Conservation (phyloP, 495 filamentous ascomycete species). For the Gamarada debralockiae region DNA sequence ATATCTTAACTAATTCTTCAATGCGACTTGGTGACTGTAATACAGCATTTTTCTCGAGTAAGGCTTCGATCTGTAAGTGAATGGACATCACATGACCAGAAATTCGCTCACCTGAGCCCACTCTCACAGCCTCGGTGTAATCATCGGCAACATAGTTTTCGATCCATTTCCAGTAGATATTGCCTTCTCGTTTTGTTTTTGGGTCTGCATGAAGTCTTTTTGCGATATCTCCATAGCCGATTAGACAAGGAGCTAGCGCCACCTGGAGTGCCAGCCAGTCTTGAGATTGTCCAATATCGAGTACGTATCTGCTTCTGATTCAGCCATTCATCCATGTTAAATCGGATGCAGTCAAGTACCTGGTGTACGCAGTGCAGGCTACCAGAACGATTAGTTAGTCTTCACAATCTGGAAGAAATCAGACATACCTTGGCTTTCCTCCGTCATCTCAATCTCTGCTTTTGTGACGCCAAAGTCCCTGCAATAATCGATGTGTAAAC, state of each 20-base stretch:
- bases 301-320: slow-evolving; percentile 58
- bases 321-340: neutral
- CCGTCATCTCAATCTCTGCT: slow-evolving; percentile 64
- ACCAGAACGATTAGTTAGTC: slow-evolving; percentile 21
- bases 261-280: slow-evolving; percentile 83
- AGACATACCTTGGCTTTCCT: slow-evolving; percentile 66
- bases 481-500: slow-evolving; percentile 78
- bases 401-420: neutral
- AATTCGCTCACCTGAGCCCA: slow-evolving; percentile 56
- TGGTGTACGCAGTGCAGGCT: slow-evolving; percentile 72
- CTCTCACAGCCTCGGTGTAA: slow-evolving; percentile 63
- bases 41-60: slow-evolving; percentile 67
- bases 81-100: neutral
- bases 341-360: slow-evolving; percentile 22
- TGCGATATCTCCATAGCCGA: slow-evolving; percentile 82
- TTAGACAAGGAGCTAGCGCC: slow-evolving; percentile 76
- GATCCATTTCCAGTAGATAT: slow-evolving; percentile 89
- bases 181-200: slow-evolving; percentile 55
- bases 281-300: slow-evolving; percentile 83
- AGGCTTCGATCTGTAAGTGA: slow-evolving; percentile 37
- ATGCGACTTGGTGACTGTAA: slow-evolving; percentile 68
- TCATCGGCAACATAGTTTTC: slow-evolving; percentile 79
- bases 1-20: slow-evolving; percentile 77
- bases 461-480: slow-evolving; percentile 71
- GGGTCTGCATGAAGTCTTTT: slow-evolving; percentile 56